phyloP scores from a whole-genome alignment of 1,139 yeast genomes.

The Martiniozyma asiatica region DNA sequence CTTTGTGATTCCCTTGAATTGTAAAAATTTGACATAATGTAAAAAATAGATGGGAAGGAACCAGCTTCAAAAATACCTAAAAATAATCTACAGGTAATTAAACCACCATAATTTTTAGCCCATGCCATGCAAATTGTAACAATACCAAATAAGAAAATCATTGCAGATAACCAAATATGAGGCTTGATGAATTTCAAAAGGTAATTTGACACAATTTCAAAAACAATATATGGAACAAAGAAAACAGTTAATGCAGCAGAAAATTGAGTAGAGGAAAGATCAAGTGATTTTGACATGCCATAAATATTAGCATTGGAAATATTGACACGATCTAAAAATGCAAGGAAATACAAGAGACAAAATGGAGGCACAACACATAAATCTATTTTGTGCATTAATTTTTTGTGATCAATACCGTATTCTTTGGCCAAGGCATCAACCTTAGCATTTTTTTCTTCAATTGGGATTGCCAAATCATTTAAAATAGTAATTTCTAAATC shows the following conservation, averaged over 20 bases:
- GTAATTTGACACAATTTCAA: slow-evolving; percentile 59
- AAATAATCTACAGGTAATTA: slow-evolving; percentile 49
- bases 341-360: slow-evolving; percentile 53
- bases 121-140: slow-evolving; percentile 59
- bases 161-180: slow-evolving; percentile 47
- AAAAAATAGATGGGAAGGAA: slow-evolving; percentile 64
- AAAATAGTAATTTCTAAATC: slow-evolving; percentile 1
- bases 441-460: slow-evolving; percentile 15
- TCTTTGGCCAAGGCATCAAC: slow-evolving; percentile 30
- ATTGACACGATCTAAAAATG: slow-evolving; percentile 64
- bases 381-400: slow-evolving; percentile 53
- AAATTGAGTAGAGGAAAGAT: slow-evolving; percentile 47
- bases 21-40: slow-evolving; percentile 46
- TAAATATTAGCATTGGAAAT: slow-evolving; percentile 65
- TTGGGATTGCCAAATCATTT: slow-evolving; percentile 8
- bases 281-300: slow-evolving; percentile 43
- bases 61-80: slow-evolving; percentile 60
- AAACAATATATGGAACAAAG: slow-evolving; percentile 59
- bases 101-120: slow-evolving; percentile 43
- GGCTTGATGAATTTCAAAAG: slow-evolving; percentile 50
- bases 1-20: slow-evolving; percentile 57
- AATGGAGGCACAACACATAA: slow-evolving; percentile 59
- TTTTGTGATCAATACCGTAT: slow-evolving; percentile 31
- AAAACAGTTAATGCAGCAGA: slow-evolving; percentile 58
- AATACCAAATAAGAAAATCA: slow-evolving; percentile 49